phyloP scores from a whole-genome alignment of 1,284 basidiomycete genomes.

The Trametes polyzona region DNA sequence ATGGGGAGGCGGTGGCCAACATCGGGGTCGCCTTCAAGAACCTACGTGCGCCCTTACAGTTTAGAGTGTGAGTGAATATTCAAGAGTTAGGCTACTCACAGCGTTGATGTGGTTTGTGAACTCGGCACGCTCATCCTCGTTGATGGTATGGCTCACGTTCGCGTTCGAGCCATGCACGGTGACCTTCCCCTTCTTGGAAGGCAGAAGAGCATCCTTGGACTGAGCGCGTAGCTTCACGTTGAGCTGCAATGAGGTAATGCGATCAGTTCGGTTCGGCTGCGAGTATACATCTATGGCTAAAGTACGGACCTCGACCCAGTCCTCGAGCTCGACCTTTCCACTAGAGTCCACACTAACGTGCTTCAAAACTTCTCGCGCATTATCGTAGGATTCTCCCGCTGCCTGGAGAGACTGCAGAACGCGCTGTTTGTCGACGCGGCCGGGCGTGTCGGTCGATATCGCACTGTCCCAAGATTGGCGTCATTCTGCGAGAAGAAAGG shows the following conservation, averaged over 20 bases:
- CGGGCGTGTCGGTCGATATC: constrained; percentile 85
- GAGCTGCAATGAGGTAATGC: constrained; percentile 50
- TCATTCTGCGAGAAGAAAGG: constrained; percentile 10
- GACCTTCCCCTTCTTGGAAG: constrained; percentile 86
- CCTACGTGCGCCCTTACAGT: constrained; percentile 47
- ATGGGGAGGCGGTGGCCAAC: constrained; percentile 87
- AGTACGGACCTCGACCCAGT: constrained; percentile 89
- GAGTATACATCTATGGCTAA: no score
- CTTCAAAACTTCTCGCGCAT: constrained; percentile 91
- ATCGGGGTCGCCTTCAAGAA: constrained; percentile 90
- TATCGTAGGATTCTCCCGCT: constrained; percentile 89
- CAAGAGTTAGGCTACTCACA: constrained; percentile 47
- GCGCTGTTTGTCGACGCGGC: constrained; percentile 81
- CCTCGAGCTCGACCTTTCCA: constrained; percentile 96
- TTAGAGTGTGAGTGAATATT: not conserved
- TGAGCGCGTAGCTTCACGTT: constrained; percentile 80
- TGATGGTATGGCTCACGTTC: constrained; percentile 97
- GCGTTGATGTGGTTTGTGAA: constrained; percentile 98
- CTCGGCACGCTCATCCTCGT: constrained; percentile 94
- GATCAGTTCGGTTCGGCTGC: not conserved
- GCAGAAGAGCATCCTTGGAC: constrained; percentile 56
- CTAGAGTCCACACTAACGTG: constrained; percentile 93
- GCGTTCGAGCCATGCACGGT: constrained; percentile 95
- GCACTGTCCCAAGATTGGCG: constrained; percentile 50
- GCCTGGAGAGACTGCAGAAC: constrained; percentile 80